Percentiles rank a stretch among this genome's conserved stretches.
phyloP scores from a whole-genome alignment of 2,329 filamentous ascomycete genomes.

The Clarireedia monteithiana region DNA sequence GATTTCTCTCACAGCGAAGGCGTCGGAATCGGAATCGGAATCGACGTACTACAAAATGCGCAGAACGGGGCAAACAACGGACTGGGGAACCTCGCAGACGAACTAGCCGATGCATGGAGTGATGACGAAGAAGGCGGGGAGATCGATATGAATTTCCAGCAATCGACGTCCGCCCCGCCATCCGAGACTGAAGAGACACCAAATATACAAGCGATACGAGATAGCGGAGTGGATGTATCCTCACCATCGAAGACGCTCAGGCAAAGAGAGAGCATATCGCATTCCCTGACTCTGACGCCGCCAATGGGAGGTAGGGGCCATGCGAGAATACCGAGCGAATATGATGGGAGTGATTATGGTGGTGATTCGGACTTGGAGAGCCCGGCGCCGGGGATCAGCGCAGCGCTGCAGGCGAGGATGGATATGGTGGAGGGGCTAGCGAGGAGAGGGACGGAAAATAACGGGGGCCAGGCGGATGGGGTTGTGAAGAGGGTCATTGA shows the following conservation, averaged over 20 bases:
- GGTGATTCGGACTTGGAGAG: conserved; percentile 64
- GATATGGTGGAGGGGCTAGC: conserved; percentile 66
- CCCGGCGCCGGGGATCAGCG: conserved; percentile 59
- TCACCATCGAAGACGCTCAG: conserved; percentile 11
- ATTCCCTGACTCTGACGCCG: conserved; percentile 17
- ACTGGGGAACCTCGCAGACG: conserved; percentile 72
- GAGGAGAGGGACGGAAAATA: conserved; percentile 56
- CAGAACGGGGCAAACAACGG: conserved; percentile 39
- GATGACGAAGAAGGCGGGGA: conserved; percentile 55
- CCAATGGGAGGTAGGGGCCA: conserved; percentile 31
- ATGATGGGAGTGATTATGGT: conserved; percentile 69
- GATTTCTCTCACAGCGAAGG: conserved; percentile 1
- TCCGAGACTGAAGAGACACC: conserved; percentile 12
- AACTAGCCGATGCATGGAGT: conserved; percentile 66
- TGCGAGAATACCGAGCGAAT: conserved; percentile 47
- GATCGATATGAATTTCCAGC: conserved; percentile 33
- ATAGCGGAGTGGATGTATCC: conserved; percentile 30
- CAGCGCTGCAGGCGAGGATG: conserved; percentile 60
- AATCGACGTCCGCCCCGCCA: neutral
- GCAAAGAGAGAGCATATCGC: conserved; percentile 10
- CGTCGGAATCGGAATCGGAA: conserved; percentile 12
- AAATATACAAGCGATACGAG: conserved; percentile 29
- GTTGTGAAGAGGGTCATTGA: conserved; percentile 64
- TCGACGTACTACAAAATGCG: conserved; percentile 30
- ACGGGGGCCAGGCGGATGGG: conserved; percentile 55